Percentiles rank a stretch among this genome's conserved stretches.
Evolutionary conservation across 306 rosid species (phyloP).

Genomic region (Spatholobus suberectus): DNA sequence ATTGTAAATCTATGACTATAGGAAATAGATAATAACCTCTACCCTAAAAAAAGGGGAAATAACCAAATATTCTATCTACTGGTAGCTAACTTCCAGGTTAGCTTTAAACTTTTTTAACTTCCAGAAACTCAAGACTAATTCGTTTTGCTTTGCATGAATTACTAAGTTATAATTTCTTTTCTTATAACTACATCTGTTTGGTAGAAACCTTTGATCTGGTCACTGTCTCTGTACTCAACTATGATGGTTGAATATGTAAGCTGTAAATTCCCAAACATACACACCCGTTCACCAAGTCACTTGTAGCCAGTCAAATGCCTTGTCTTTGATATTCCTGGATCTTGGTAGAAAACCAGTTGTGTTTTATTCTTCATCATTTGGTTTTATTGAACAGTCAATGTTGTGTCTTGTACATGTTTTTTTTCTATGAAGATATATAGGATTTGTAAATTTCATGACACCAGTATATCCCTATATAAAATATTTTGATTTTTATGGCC

Average conservation of each 20-base stretch:
- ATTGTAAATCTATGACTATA: not conserved
- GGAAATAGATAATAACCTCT: not conserved
- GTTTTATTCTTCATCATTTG: not conserved
- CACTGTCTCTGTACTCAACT: constrained; percentile 1
- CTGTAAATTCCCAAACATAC: not conserved
- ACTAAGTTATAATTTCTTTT: not conserved
- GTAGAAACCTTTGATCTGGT: not conserved
- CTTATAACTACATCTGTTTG: not conserved
- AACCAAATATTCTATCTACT: constrained; percentile 17
- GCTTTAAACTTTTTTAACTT: not conserved
- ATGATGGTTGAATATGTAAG: not conserved
- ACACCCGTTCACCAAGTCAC: not conserved
- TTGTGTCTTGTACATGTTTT: not conserved
- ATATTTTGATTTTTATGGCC: not conserved
- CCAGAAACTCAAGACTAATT: not conserved
- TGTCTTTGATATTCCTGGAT: not conserved
- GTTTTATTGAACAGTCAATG: not conserved
- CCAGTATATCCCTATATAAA: not conserved
- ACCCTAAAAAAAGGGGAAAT: not conserved
- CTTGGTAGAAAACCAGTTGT: not conserved
- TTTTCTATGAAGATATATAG: not conserved
- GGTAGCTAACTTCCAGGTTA: constrained; percentile 4
- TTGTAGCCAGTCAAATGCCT: not conserved
- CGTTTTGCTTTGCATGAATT: not conserved
- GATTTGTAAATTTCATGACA: not conserved